phyloP scores from a whole-genome alignment of 208 protist genomes.

The Trypanosomatidae sp. region DNA sequence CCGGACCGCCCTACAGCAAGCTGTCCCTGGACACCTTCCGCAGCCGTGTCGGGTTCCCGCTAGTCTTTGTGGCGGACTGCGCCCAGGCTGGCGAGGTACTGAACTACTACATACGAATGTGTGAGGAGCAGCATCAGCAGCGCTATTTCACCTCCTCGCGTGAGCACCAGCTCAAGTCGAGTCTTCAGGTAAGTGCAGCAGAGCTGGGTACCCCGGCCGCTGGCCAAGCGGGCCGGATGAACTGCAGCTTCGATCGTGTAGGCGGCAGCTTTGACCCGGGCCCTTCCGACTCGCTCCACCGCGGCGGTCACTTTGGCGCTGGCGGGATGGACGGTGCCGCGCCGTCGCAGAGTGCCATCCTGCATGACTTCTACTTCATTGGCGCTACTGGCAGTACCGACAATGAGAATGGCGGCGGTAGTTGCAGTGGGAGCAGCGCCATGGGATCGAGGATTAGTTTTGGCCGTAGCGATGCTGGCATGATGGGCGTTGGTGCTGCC shows the following conservation, averaged over 20 bases:
- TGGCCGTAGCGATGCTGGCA: conserved; percentile 7
- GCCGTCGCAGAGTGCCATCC: conserved; percentile 21
- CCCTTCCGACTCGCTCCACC: conserved; percentile 8
- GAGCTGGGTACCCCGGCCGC: conserved; percentile 32
- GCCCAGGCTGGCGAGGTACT: conserved; percentile 68
- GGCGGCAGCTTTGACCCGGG: conserved; percentile 24
- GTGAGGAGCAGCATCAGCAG: conserved; percentile 61
- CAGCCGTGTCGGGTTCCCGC: conserved; percentile 61
- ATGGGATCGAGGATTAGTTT: background rate
- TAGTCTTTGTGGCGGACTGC: conserved; percentile 87
- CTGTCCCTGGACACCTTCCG: conserved; percentile 61
- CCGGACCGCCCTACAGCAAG: conserved; percentile 34
- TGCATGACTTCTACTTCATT: conserved; percentile 86
- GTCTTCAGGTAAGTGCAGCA: conserved; percentile 32
- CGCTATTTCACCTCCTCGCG: conserved; percentile 48
- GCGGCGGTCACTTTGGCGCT: conserved; percentile 12
- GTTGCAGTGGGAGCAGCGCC: conserved; percentile 8
- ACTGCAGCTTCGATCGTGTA: conserved; percentile 18
- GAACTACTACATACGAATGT: conserved; percentile 54
- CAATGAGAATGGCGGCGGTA: conserved; percentile 1
- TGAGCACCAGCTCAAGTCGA: conserved; percentile 44
- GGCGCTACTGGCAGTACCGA: conserved; percentile 57
- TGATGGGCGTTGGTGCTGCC: conserved; percentile 1
- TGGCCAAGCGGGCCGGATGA: background rate
- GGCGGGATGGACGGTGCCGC: conserved; percentile 19